Percentiles rank a stretch among this genome's conserved stretches.
phyloP scores from a whole-genome alignment of 129 eudicot genomes.

The Flaveria bidentis region DNA sequence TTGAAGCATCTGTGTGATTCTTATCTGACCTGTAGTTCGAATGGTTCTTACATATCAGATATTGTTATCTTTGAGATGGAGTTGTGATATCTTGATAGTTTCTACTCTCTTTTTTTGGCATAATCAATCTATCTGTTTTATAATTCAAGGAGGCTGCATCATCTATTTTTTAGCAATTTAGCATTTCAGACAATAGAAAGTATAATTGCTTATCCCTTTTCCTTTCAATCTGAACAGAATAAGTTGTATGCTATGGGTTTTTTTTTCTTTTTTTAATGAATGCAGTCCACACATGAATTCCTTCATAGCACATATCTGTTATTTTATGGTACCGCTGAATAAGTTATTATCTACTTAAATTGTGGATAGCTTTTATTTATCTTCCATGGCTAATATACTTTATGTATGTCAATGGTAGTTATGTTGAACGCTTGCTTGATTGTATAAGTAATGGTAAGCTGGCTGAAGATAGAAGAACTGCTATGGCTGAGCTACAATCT shows the following conservation, averaged over 20 bases:
- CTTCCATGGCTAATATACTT: constrained; percentile 17
- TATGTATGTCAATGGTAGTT: constrained; percentile 45
- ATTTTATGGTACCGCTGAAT: constrained; percentile 9
- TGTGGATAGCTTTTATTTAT: not conserved
- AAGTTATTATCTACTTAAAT: not conserved
- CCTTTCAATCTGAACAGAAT: not conserved
- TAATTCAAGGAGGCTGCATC: no score
- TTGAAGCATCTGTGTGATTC: no score
- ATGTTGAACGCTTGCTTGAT: constrained; percentile 94
- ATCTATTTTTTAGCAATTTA: no score
- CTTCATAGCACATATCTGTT: constrained; percentile 11
- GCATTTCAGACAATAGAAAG: no score
- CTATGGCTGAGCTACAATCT: constrained; percentile 83
- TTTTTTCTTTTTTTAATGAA: not conserved
- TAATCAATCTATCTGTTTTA: no score
- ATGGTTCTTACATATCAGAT: no score
- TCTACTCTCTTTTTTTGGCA: no score
- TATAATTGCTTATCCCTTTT: constrained; percentile 19
- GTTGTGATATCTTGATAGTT: no score
- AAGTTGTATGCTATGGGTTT: not conserved
- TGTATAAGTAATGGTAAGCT: constrained; percentile 84
- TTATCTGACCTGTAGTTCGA: no score
- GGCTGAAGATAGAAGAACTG: constrained; percentile 87
- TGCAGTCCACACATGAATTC: not conserved
- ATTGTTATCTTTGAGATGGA: no score